Evolutionary conservation across 2,329 filamentous ascomycete species (phyloP).

Genomic region (Ascocoryne sarcoides): DNA sequence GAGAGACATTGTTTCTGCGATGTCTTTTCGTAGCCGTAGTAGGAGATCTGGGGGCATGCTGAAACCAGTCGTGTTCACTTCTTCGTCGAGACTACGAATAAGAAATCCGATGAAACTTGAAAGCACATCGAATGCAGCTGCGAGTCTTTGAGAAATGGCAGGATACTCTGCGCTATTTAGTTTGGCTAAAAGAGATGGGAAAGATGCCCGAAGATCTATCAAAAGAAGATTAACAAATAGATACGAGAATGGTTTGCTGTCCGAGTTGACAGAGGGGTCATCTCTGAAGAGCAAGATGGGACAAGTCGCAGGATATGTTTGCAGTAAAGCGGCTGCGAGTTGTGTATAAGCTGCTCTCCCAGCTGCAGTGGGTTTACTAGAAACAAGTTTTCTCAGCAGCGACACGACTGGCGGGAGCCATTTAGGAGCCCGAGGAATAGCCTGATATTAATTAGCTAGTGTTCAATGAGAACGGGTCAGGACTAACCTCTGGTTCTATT

Average conservation of each 20-base stretch:
- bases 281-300: conserved; percentile 45
- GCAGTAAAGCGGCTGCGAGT: conserved; percentile 47
- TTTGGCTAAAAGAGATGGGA: conserved; percentile 49
- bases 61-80: conserved; percentile 28
- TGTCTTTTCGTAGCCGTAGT: conserved; percentile 49
- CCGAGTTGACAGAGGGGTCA: conserved; percentile 15
- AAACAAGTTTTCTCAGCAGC: conserved; percentile 45
- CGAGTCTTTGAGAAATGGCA: conserved; percentile 42
- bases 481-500: conserved; percentile 39
- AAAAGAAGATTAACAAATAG: conserved; percentile 56
- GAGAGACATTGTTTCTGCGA: conserved; percentile 55
- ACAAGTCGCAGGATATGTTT: conserved; percentile 40
- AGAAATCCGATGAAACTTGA: conserved; percentile 51
- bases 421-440: conserved; percentile 38
- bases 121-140: conserved; percentile 53
- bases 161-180: conserved; percentile 47
- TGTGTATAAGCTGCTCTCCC: conserved; percentile 52
- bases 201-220: conserved; percentile 55
- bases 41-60: conserved; percentile 49
- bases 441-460: conserved; percentile 29
- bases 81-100: conserved; percentile 43
- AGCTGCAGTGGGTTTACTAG: conserved; percentile 44
- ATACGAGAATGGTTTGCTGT: conserved; percentile 49
- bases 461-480: neutral
- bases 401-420: conserved; percentile 43